Percentiles rank a stretch among this genome's conserved stretches.
Conservation (phyloP, 495 filamentous ascomycete genomes). For the Penicillium longicatenatum region DNA sequence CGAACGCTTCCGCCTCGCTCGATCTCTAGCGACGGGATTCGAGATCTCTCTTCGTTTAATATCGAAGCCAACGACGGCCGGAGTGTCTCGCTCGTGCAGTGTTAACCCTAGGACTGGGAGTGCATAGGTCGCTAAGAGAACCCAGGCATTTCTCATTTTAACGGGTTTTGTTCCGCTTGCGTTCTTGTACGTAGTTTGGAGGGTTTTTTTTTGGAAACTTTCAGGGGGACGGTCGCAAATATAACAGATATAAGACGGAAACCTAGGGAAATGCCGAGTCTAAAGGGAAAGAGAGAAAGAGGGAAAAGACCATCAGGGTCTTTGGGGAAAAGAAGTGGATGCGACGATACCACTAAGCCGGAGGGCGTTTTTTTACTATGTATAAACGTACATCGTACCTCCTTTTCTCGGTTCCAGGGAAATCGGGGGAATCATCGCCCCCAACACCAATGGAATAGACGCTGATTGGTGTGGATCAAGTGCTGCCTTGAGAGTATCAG, state of each 20-base stretch:
- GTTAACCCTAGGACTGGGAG: constrained; percentile 24
- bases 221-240: background rate
- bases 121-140: constrained; percentile 23
- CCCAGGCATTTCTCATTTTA: constrained; percentile 25
- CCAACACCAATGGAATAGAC: background rate
- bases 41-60: constrained; percentile 40
- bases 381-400: background rate
- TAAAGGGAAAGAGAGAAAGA: background rate
- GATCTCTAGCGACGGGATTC: constrained; percentile 38
- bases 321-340: background rate
- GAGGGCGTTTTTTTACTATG: background rate
- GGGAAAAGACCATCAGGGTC: background rate
- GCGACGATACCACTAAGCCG: background rate
- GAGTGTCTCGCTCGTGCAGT: constrained; percentile 35
- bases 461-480: background rate
- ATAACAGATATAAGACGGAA: too few relatives aligned
- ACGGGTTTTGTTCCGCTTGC: background rate
- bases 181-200: too few relatives aligned
- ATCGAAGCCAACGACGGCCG: constrained; percentile 40
- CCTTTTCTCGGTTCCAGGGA: background rate
- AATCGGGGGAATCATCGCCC: background rate
- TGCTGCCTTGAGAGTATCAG: background rate
- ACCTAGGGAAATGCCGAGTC: background rate
- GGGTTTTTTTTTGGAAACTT: background rate
- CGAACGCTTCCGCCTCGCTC: constrained; percentile 39